Evolutionary conservation across 2,329 filamentous ascomycete species (phyloP), one percentile per base, ranked within the genome.

Genomic region (Cordyceps fumosorosea): DNA sequence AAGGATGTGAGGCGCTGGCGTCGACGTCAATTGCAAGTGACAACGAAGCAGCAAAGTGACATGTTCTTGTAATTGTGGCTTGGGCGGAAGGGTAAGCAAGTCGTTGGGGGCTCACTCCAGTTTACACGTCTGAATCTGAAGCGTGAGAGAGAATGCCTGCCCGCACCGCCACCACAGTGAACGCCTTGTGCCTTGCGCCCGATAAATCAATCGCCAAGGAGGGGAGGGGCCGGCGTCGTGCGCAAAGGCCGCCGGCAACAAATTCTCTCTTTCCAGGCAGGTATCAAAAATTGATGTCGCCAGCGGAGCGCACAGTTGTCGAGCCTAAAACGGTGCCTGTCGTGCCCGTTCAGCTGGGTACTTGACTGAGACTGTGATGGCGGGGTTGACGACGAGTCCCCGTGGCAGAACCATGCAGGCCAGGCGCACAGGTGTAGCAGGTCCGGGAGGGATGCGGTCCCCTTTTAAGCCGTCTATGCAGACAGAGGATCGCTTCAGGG

Each of bases 401-500:
- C 26, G 18, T 26, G 20, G 16, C n/a, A 45, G 34, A 29, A 34
- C 18, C 24, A 22, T 34, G 37, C 34, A 37, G 34, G 16, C 40
- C 18, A 44, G 40, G 2, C 18, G 16, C 14, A 2, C 14, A 8
- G 16, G 29, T n/a, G 24, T 18, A 16, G 18, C 14, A 26, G 34
- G 26, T 22, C 47, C 32, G n/a, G 12, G n/a, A 60, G 16, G 18
- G 3, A 50, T 14, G 18, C 32, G 5, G n/a, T 34, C n/a, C 26
- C n/a, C 24, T 62, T 51, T 32, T 62, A 32, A 62, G 44, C 24
- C 32, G 24, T n/a, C n/a, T 14, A 62, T 53, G 47, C 54, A 58
- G 48, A 53, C 45, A 58, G 29, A 40, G 26, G 16, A 8, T 22
- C 47, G 24, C 47, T 52, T 29, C 44, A 24, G 18, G 26, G 14